Evolutionary conservation across 352 stramenopile genomes (phyloP).

Genomic region (Thalassiosira livingstoniorum): DNA sequence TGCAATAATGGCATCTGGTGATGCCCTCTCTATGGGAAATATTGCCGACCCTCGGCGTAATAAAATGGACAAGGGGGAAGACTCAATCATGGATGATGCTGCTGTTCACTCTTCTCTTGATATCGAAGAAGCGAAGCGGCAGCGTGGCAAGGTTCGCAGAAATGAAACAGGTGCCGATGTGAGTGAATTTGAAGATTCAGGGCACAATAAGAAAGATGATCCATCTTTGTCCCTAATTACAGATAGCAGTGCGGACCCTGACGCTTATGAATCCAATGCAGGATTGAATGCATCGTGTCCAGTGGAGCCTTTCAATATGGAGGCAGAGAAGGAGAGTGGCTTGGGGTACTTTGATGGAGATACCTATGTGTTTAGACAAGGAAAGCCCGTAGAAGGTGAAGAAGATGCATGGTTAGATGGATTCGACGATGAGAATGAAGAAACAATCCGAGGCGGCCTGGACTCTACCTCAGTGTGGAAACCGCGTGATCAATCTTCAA

Average conservation of each 20-base stretch:
- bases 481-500: conserved; percentile 8
- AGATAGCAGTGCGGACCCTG: conserved; percentile 36
- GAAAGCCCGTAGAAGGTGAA: conserved; percentile 43
- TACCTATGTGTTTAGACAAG: conserved; percentile 76
- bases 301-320: conserved; percentile 84
- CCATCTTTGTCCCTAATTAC: conserved; percentile 50
- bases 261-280: conserved; percentile 55
- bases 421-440: conserved; percentile 32
- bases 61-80: background rate
- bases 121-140: conserved; percentile 48
- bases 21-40: conserved; percentile 24
- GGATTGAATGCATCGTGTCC: conserved; percentile 53
- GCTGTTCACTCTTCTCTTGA: conserved; percentile 32
- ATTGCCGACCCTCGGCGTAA: background rate
- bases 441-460: conserved; percentile 20
- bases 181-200: background rate
- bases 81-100: conserved; percentile 7
- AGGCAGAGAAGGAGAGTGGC: conserved; percentile 73
- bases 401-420: conserved; percentile 81
- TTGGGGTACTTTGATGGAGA: conserved; percentile 81
- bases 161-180: background rate
- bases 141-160: conserved; percentile 36
- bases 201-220: conserved; percentile 8
- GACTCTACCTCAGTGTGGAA: conserved; percentile 53
- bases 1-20: conserved; percentile 52